Evolutionary conservation across 345 rosid genomes (phyloP).

Genomic region (Lenwebbia sp.): DNA sequence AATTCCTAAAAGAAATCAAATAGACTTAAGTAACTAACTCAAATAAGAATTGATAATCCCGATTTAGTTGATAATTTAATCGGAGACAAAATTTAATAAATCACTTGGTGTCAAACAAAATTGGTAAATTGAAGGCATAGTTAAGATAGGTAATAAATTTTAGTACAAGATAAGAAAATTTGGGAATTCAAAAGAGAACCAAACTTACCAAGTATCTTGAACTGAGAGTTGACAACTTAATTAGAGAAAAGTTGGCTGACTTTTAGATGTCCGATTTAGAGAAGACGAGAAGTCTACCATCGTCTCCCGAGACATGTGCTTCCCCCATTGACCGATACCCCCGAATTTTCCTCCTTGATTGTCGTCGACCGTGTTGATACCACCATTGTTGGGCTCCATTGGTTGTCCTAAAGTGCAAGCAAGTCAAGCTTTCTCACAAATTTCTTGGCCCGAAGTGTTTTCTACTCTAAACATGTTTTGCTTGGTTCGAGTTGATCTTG

Average conservation of each 20-base stretch:
- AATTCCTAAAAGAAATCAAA: too few relatives aligned
- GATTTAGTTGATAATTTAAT: neutral
- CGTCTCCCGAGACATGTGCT: neutral
- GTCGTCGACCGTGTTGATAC: neutral
- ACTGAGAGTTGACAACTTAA: too few relatives aligned
- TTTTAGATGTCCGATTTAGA: neutral
- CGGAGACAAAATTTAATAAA: neutral
- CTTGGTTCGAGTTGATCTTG: neutral
- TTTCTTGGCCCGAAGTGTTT: neutral
- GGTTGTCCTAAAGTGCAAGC: too few relatives aligned
- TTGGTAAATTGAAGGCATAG: too few relatives aligned
- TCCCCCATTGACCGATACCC: neutral
- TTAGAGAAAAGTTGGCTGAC: too few relatives aligned
- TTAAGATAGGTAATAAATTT: neutral
- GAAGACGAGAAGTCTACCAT: neutral
- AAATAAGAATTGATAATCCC: neutral
- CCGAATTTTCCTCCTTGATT: neutral
- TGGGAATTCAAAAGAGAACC: neutral
- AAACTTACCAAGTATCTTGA: neutral
- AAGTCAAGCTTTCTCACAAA: neutral
- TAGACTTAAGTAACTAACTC: too few relatives aligned
- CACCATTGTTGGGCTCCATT: too few relatives aligned
- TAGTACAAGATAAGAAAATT: neutral
- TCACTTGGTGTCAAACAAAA: too few relatives aligned
- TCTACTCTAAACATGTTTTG: neutral